Base-by-base conservation (phyloP, 2,329 filamentous ascomycete genomes). In the Geosmithia putterillii region DNA sequence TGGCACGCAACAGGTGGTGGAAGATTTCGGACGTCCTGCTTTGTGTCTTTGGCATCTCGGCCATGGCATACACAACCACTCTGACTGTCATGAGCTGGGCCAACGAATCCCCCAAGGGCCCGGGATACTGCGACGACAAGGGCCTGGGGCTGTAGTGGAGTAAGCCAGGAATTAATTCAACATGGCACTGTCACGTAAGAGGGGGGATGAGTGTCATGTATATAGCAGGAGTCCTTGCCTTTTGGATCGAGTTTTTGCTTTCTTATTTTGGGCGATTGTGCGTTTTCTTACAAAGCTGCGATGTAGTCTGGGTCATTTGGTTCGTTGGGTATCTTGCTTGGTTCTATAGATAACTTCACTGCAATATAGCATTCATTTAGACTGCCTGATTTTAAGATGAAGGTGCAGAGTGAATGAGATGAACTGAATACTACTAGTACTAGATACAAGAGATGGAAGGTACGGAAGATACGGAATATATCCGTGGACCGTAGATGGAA, bases 51-150 rank as follows among this genome's bases (percentile, higher is more conserved):
- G 92, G 92, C 7, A 65, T 89, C 43, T 62, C 88, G 17, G 86
- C 86, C 52, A 98, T 96, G 84, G 76, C 76, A 6, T 98, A 98
- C 61, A 95, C 92, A 0, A 96, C 92, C 1, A 71, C 74, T 32
- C 68, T 96, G 54, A 98, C 92, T 1, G 68, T 95, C 40, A 74
- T 82, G 57, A 94, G 85, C 61, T 98, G 92, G 94, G 77, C 85
- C 7, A 71, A 69, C 42, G 77, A 79, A 4, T 63, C 62, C 14
- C 64, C 68, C 14, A 58, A 57, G 45, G 52, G 61, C 7, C 74
- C 74, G 0, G 70, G 71, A 44, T 77, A 79, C 55, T 79, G 75
- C 48, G 73, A 78, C 43, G 40, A 35, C 35, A 6, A 12, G 28
- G 28, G 28, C 3, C 10, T 32, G 28, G 28, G 28, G 15, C 28